These are phyloP conservation scores for Aegilops tauschii DNA, from an alignment of 176 grass and related monocot genomes.

Conservation along the genomic window DNA sequence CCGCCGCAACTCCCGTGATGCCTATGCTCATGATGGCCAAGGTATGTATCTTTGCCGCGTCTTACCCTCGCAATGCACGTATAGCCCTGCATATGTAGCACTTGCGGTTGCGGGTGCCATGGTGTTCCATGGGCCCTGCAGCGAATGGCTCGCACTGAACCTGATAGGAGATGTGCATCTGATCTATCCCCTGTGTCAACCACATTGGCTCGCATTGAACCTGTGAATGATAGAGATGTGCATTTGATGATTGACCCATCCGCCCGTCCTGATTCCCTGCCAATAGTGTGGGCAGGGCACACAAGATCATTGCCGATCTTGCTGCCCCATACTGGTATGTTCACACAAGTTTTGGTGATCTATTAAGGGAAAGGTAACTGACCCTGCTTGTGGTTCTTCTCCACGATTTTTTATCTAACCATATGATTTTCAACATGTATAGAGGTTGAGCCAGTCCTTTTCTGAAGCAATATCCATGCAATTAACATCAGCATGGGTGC, in stretches of 20 bases:
- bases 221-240: too few relatives aligned
- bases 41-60: background rate
- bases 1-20: background rate
- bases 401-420: background rate
- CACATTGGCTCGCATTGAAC: too few relatives aligned
- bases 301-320: background rate
- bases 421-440: background rate
- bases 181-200: too few relatives aligned
- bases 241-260: background rate
- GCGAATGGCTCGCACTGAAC: too few relatives aligned
- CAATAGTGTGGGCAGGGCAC: background rate
- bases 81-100: background rate
- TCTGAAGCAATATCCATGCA: background rate
- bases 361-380: background rate
- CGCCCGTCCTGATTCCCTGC: too few relatives aligned
- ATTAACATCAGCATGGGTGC: background rate
- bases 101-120: background rate
- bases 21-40: background rate
- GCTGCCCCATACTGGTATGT: too few relatives aligned
- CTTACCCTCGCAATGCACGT: background rate
- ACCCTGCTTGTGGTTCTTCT: background rate
- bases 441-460: too few relatives aligned
- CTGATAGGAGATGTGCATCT: too few relatives aligned
- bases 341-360: too few relatives aligned
- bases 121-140: background rate